A percentile compares a stretch with the other conserved stretches of the same genome.
Evolutionary conservation across 2,329 filamentous ascomycete genomes (phyloP).

Genomic region (Ampelomyces quisqualis): DNA sequence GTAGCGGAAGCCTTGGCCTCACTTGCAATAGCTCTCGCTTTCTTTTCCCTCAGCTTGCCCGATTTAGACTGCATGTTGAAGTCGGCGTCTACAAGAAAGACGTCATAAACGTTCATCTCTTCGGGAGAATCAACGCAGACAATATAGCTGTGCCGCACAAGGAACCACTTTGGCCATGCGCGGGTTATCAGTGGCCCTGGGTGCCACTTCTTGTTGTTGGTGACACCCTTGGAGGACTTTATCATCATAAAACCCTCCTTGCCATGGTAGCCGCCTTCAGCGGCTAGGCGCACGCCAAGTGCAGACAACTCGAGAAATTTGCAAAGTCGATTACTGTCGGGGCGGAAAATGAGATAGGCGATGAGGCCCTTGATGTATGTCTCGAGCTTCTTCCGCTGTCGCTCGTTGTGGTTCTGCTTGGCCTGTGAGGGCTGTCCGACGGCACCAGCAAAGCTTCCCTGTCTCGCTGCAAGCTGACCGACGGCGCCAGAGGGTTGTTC

Average conservation of each 20-base stretch:
- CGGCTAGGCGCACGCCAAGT: conserved; percentile 86
- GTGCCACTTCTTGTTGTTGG: conserved; percentile 78
- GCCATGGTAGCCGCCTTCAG: conserved; percentile 94
- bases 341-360: conserved; percentile 91
- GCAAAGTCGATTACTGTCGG: conserved; percentile 92
- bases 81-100: conserved; percentile 90
- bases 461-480: conserved; percentile 28
- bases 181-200: conserved; percentile 76
- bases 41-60: conserved; percentile 51
- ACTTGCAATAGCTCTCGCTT: conserved; percentile 63
- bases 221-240: conserved; percentile 83
- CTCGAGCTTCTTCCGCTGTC: conserved; percentile 80
- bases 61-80: conserved; percentile 79
- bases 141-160: conserved; percentile 96
- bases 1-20: conserved; percentile 63
- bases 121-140: conserved; percentile 98
- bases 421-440: conserved; percentile 41
- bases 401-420: conserved; percentile 69
- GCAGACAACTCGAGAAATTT: conserved; percentile 95
- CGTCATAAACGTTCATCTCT: conserved; percentile 98
- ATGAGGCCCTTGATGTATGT: conserved; percentile 92
- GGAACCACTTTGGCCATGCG: conserved; percentile 93
- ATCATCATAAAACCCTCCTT: conserved; percentile 96
- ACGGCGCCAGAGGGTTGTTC: conserved; percentile 23
- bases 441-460: conserved; percentile 46